Evolutionary conservation across 306 rosid genomes (phyloP), one percentile per base, ranked within the genome.

Genomic region (Medicago arabica): DNA sequence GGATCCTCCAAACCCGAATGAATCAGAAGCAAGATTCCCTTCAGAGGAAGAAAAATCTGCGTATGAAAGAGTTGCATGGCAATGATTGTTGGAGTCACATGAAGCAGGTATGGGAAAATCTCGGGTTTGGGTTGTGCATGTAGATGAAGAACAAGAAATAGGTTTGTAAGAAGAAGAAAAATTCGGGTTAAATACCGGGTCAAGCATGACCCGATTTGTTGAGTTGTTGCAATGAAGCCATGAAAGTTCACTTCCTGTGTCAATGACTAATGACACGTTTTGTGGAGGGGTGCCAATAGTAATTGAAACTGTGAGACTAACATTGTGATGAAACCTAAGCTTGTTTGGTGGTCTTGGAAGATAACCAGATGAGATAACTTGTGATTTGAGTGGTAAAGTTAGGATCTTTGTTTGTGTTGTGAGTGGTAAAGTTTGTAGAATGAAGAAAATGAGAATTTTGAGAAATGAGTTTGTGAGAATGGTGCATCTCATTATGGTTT

Each of bases 241-340:
- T 11, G 97, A 89, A 65, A 93, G 97, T 64, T 91, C 98, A 58
- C 97, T 91, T 13, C 98, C 98, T 3, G 97, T 93, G 82, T 91
- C 97, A 23, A 91, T 82, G 58, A 91, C 92, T 93, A 91, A 83
- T 13, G 97, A 79, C 15, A 91, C 96, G 41, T 89, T 89, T 73
- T 93, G 97, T n/a, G 97, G 93, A 8, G 97, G 97, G 7, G 93
- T 88, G 50, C 98, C 96, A 17, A 88, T 91, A 0, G 96, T 69
- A 68, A 89, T 80, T 38, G 93, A 78, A 64, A 93, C 96, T 0
- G 92, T 89, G 80, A 91, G 91, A 54, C 87, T 85, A 1, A 93
- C 84, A 9, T 93, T 93, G 74, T 91, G 93, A 57, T 88, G 96
- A 72, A 93, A 93, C 1, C 85, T 87, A 60, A 93, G 92, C 84